These are phyloP conservation scores for Firmiana major DNA, from an alignment of 345 rosid species.

Conservation along the genomic window DNA sequence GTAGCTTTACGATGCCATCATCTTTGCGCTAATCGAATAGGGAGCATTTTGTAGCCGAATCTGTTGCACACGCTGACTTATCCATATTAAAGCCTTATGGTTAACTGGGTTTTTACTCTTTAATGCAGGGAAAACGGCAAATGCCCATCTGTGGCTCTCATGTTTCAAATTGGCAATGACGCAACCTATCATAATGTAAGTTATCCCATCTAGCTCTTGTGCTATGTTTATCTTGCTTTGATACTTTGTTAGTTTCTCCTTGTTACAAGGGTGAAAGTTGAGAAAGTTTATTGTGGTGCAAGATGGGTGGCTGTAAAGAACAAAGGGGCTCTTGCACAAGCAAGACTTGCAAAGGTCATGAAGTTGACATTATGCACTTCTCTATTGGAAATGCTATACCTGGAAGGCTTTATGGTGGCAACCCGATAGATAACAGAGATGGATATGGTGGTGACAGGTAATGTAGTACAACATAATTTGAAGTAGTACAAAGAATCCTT, in stretches of 20 bases:
- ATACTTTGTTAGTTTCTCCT: neutral
- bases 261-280: conserved; percentile 12
- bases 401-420: conserved; percentile 92
- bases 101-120: conserved; percentile 17
- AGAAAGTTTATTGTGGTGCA: conserved; percentile 15
- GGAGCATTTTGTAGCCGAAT: neutral
- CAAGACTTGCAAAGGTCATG: conserved; percentile 91
- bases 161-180: conserved; percentile 83
- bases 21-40: neutral
- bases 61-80: conserved; percentile 15
- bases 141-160: conserved; percentile 89
- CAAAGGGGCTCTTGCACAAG: conserved; percentile 57
- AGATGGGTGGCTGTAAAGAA: conserved; percentile 98
- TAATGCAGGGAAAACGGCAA: conserved; percentile 60
- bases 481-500: conserved; percentile 19
- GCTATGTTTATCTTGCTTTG: neutral
- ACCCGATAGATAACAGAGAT: conserved; percentile 62
- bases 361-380: conserved; percentile 99
- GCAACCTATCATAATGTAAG: conserved; percentile 89
- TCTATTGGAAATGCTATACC: conserved; percentile 96
- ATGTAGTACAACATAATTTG: conserved; percentile 25
- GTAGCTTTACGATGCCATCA: neutral
- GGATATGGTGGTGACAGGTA: conserved; percentile 98
- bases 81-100: neutral
- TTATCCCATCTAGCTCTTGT: neutral